Base-by-base conservation (phyloP, 805 yeast species). In the Nadsonia fulvescens region DNA sequence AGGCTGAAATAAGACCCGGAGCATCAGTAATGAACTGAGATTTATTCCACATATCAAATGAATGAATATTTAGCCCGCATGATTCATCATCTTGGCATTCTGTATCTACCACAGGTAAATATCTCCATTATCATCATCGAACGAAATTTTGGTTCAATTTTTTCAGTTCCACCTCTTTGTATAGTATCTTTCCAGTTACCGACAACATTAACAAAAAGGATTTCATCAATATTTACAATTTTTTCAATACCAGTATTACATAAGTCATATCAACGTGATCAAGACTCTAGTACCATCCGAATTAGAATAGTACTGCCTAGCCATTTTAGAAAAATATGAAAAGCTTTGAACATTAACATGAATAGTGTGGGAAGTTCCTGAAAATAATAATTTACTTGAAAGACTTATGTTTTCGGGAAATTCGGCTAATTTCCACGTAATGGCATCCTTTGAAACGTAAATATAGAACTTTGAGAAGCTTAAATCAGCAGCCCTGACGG, bases 221-320 rank as follows among this genome's bases (percentile, higher is more conserved):
- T 59, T 6, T 82, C 83, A 32, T 71, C 77, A 14, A 69, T 53
- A 11, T 54, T 56, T 32, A 59, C 55, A 11, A 70, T 53, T 33
- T 59, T 61, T 18, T 53, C 54, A 11, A 62, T 43, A 11, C 48
- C 43, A n/a, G n/a, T n/a, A n/a, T n/a, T n/a, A n/a, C n/a, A n/a
- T n/a, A n/a, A n/a, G n/a, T n/a, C n/a, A n/a, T n/a, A n/a, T n/a
- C n/a, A n/a, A n/a, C n/a, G n/a, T n/a, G n/a, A n/a, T n/a, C n/a
- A n/a, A n/a, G n/a, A n/a, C n/a, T n/a, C n/a, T n/a, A n/a, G n/a
- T n/a, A n/a, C n/a, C n/a, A n/a, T n/a, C n/a, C n/a, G n/a, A n/a
- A n/a, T n/a, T n/a, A n/a, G n/a, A n/a, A 15, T 43, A 38, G 36
- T 40, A 50, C 23, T 51, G 28, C 19, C 42, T 42, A 11, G 58